Base-by-base conservation (phyloP, 1,139 yeast genomes). In the Sugiyamaella grinbergsii region DNA sequence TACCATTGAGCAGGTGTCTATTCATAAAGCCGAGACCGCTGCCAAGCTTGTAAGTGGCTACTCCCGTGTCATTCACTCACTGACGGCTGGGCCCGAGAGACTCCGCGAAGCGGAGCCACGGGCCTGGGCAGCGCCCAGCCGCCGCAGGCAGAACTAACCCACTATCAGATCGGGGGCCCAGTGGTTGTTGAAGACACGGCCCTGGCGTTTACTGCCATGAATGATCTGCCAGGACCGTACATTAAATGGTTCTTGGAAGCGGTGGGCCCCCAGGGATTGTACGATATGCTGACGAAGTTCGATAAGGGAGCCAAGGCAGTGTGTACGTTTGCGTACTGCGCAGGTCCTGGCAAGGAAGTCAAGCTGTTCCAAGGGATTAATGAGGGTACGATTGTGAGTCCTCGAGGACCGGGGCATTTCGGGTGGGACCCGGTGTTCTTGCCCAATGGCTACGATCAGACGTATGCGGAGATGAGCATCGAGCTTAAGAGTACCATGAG, bases 121-220 rank as follows among this genome's bases (percentile, higher is more conserved):
- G 38, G 23, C 18, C 19, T 5, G 28, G 33, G n/a, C 16, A 20
- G 8, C 10, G 42, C 34, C 19, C 33, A 16, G 33, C 28, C 26
- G 28, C 26, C 16, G 18, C 44, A 11, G 10, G 22, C 11, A 13
- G 19, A n/a, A 6, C 42, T 47, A 40, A 49, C 24, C 10, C 15
- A 11, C 15, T 5, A n/a, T 8, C 20, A 63, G 68, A 58, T 79
- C 5, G 67, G 71, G 1, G 91, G 90, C 0, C 94, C 98, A 0
- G 97, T 89, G 0, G 75, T 94, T 50, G 96, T 91, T 2, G 99
- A 94, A 66, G 99, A 94, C 64, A 94, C 98, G 0, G 91, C 96
- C 49, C 77, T 94, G 45, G 89, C 85, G 7, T 94, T 86, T 68
- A 78, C 77, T 51, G 96, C 95, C 1, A 77, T 85, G 66, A 82